A percentile compares a stretch with the other conserved stretches of the same genome.
Evolutionary conservation across 345 rosid genomes (phyloP).

Genomic region (Stellera chamaejasme): DNA sequence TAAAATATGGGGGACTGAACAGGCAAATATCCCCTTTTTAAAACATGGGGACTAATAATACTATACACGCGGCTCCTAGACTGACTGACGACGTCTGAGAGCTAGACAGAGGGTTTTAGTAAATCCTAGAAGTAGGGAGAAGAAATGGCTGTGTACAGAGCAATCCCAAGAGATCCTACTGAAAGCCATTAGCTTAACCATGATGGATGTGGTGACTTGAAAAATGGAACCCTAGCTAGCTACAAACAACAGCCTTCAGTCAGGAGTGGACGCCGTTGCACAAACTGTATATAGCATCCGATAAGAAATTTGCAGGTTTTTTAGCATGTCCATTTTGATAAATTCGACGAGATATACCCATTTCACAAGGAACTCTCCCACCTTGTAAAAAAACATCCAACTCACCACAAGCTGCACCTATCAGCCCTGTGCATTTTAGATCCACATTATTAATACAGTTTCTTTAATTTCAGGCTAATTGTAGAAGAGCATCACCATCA

Average conservation of each 20-base stretch:
- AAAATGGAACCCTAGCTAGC: neutral
- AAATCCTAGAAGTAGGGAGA: slow-evolving; percentile 7
- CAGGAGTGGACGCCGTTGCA: slow-evolving; percentile 58
- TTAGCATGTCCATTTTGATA: slow-evolving; percentile 38
- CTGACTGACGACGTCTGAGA: no score
- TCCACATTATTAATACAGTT: neutral
- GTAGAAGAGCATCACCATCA: neutral
- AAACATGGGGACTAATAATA: no score
- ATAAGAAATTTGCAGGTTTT: slow-evolving; percentile 35
- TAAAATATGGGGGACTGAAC: no score
- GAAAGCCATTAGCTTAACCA: slow-evolving; percentile 2
- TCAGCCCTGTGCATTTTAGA: slow-evolving; percentile 56
- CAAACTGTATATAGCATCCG: slow-evolving; percentile 42
- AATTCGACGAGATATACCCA: slow-evolving; percentile 27
- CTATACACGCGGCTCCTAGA: no score
- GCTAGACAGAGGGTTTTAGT: neutral
- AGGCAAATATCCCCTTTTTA: no score
- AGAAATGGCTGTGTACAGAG: slow-evolving; percentile 18
- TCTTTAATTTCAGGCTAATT: neutral
- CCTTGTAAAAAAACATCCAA: slow-evolving; percentile 39
- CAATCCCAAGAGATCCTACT: slow-evolving; percentile 8
- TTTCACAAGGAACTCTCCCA: slow-evolving; percentile 29
- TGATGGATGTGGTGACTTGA: neutral
- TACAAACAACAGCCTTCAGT: slow-evolving; percentile 21
- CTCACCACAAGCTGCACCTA: slow-evolving; percentile 74